These are phyloP conservation scores for Theileria equi DNA, from an alignment of 169 alveolate species.

Conservation along the genomic window DNA sequence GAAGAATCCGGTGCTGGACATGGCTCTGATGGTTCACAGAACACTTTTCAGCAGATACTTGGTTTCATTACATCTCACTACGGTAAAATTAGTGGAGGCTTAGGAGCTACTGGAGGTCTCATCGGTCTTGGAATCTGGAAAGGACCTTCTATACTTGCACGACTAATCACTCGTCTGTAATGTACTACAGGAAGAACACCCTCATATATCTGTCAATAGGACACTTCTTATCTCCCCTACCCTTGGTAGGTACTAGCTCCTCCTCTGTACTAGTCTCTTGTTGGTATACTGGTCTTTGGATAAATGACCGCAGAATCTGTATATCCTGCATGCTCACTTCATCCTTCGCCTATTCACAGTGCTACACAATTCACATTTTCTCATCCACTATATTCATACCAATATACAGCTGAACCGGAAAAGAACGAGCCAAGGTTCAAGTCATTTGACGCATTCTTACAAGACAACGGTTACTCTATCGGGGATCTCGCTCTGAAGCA, in stretches of 20 bases:
- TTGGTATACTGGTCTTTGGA: no score
- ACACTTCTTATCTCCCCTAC: no score
- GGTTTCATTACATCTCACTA: no score
- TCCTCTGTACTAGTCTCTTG: no score
- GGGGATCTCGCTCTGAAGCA: slow-evolving; percentile 76
- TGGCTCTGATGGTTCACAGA: neutral
- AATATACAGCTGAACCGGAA: neutral
- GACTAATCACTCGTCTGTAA: no score
- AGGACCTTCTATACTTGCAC: no score
- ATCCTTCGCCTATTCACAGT: neutral
- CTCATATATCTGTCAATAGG: no score
- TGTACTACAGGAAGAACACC: no score
- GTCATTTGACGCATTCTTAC: slow-evolving; percentile 79
- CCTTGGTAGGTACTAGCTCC: no score
- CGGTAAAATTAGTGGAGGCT: neutral
- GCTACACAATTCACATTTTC: neutral
- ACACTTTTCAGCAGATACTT: neutral
- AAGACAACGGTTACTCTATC: slow-evolving; percentile 70
- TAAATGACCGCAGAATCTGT: no score
- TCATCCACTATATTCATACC: neutral
- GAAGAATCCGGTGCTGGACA: no score
- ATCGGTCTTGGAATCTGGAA: no score
- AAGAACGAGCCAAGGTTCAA: slow-evolving; percentile 67
- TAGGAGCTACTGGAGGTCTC: neutral
- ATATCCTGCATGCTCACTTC: neutral